Evolutionary conservation across 805 yeast genomes (phyloP), one percentile per base, ranked within the genome.

Genomic region (Ogataea salicorniae): DNA sequence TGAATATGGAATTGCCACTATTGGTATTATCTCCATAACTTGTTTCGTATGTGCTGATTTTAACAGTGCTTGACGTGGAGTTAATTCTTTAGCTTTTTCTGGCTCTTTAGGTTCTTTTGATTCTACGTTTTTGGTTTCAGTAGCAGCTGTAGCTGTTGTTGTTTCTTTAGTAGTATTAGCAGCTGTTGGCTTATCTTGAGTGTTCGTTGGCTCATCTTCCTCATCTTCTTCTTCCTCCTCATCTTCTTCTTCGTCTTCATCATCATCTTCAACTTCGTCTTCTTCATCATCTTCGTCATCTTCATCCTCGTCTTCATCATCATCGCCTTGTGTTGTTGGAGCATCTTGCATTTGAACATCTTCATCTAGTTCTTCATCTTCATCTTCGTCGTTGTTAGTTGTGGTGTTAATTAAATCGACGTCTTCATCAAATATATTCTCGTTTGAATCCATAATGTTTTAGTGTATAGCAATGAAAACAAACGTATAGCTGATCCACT

Each of bases 1-100:
- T 1, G 88, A 75, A 57, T 87, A 89, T 1, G 96, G 92, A 11
- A 91, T 83, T 2, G 97, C 97, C 18, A 86, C 95, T 11, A 85
- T 77, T 0, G 99, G 98, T 36, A 79, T 73, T 2, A 92, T 80
- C 48, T 87, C 95, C 55, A 82, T 81, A 1, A 77, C 68, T 2
- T 75, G 70, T 8, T 88, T 81, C 0, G 67, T 43, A 46, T 70
- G 67, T 1, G 86, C 79, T 29, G 77, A 77, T 34, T 62, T 63
- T 3, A 70, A 58, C 2, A 74, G 57, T 34, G 42, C 26, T 37
- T 50, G 56, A 33, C 62, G 46, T 35, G 55, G 47, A 2, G 58
- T 42, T 13, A 43, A 36, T 20, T 45, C 38, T 13, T 36, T 26
- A n/a, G 43, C 34, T n/a, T 42, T 22, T 34, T 42, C 39, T 9